Evolutionary conservation across 257 asterid species (phyloP), one percentile per base, ranked within the genome.

Genomic region (Scutellaria minor): DNA sequence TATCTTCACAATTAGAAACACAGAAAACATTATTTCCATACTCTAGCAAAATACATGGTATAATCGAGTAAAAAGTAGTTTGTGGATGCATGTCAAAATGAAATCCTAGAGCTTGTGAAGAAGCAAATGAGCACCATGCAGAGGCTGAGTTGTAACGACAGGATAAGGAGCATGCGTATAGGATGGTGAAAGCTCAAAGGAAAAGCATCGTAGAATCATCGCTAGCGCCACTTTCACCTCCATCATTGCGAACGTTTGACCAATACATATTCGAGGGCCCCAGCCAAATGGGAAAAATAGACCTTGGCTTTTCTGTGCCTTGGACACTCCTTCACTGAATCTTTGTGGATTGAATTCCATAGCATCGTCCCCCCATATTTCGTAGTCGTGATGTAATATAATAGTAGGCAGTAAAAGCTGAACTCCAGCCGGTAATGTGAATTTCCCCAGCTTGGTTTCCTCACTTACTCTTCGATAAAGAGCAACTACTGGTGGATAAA

Each of bases 331-430:
- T 60, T 44, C 68, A 3, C 68, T 63, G 40, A 63, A 63, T 6
- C 68, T 63, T 41, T 44, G 68, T 18, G 68, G 76, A 22, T 71
- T 71, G 61, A 71, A 72, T 42, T 62, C 77, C 61, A 72, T 27
- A 2, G 77, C 77, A 8, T 62, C 77, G 7, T 72, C 77, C 10
- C 81, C 77, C 81, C 81, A 77, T 3, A 48, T 45, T 46, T 71
- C 74, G 3, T 6, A 9, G 67, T 20, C 50, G 61, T 56, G 77
- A 40, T 77, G 81, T 6, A 77, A 27, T 37, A 77, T 13, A 6
- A 64, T 47, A 9, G 11, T 54, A 6, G 81, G 77, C 14, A 77
- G 1, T 11, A 40, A 2, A 5, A 77, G 14, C 42, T 18, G 15
- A 6, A 72, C 61, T n/a, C 67, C 77, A 1, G 69, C 77, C 9